Evolutionary conservation across 2,329 filamentous ascomycete species (phyloP), one percentile per base, ranked within the genome.

Genomic region (Fusarium graminum): DNA sequence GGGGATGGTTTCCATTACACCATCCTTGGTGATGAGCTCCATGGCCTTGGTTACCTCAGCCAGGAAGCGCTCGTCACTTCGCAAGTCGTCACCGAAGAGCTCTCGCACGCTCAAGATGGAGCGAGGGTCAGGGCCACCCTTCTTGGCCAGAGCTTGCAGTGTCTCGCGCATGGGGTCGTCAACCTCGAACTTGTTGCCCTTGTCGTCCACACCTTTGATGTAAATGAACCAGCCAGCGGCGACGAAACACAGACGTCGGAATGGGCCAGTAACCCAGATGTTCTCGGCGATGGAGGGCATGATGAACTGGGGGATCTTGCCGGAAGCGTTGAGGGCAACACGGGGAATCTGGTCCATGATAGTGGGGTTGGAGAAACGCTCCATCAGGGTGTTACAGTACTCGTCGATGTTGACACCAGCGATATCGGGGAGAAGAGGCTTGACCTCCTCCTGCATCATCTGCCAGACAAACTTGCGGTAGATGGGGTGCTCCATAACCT

Each of bases 361-460:
- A 52, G 83, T 84, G 1, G 83, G 82, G 81, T 85, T 85, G 71
- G 81, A 81, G 77, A 85, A 85, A 36, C 83, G 83, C 74, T 83
- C 82, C 61, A 85, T 80, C 42, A 85, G 80, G 1, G 82, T 85
- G 61, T 79, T 75, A 78, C 82, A 84, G 75, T 85, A 85, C 67
- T 81, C 66, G 65, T 85, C 82, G 50, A 85, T 80, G 68, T 83
- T 74, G 60, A 85, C 82, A 36, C 82, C 83, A 0, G 78, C 76
- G 36, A 85, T 85, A 9, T 78, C 78, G 22, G 83, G 83, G 34
- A 85, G 75, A 16, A 83, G 76, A 1, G 83, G 83, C 76, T 84
- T 84, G 55, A 85, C 82, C 74, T 85, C 83, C 38, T 82, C 68
- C 63, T 85, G 82, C 83, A 85, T 85, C 82, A 85, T 84, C 74